Evolutionary conservation across 805 yeast species (phyloP).

Genomic region (Wickerhamomyces subpelliculosus): DNA sequence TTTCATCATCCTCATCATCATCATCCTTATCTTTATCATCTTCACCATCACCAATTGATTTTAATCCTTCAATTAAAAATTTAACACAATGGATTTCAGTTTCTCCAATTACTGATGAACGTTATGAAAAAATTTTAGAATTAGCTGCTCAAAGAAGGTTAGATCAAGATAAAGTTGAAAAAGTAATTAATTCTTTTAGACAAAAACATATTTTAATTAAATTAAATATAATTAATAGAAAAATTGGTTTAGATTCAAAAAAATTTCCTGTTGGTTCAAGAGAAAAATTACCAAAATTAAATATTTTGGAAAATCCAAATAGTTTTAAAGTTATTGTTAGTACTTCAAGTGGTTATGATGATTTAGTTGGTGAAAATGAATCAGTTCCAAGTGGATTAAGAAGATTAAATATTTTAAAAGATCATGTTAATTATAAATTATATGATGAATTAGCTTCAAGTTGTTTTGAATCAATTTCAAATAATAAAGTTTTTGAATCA

Average conservation of each 20-base stretch:
- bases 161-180: background rate
- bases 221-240: background rate
- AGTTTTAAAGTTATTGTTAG: background rate
- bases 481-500: no score
- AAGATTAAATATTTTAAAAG: background rate
- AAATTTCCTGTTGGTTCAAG: background rate
- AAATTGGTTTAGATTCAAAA: background rate
- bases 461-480: no score
- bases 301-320: background rate
- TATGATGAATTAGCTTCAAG: background rate
- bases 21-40: no score
- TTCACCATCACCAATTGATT: background rate
- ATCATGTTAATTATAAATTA: background rate
- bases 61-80: background rate
- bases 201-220: conserved; percentile 1
- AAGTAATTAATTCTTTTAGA: background rate
- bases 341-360: conserved; percentile 1
- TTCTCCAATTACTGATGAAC: background rate
- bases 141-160: background rate
- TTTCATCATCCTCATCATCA: no score
- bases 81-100: background rate
- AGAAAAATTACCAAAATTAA: conserved; percentile 1
- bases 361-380: background rate
- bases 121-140: background rate
- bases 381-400: background rate